phyloP scores from a whole-genome alignment of 371 early-diverging fungal species.

The Syncephalis plumigaleata region DNA sequence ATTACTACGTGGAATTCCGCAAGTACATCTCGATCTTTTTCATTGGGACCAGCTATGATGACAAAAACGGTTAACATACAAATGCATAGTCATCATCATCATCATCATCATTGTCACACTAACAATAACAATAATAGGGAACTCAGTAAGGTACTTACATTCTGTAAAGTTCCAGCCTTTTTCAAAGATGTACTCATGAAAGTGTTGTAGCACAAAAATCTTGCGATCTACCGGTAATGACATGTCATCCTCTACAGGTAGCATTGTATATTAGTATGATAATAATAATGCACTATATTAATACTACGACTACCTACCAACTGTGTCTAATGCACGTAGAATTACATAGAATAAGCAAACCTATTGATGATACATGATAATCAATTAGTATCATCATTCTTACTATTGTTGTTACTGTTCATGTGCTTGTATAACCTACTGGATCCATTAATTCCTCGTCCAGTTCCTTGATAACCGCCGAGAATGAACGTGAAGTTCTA shows the following conservation, averaged over 20 bases:
- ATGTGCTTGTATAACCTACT: conserved; percentile 19
- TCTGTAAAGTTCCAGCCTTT: conserved; percentile 45
- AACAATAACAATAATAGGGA: too few species aligned
- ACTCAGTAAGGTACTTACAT: too few species aligned
- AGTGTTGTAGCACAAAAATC: conserved; percentile 47
- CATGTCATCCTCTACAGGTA: conserved; percentile 85
- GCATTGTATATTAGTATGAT: neutral
- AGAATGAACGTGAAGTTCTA: conserved; percentile 88
- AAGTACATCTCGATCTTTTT: conserved; percentile 82
- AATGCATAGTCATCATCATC: neutral
- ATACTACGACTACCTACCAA: conserved; percentile 27
- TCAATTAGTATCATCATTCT: neutral
- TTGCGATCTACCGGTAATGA: conserved; percentile 47
- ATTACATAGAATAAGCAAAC: conserved; percentile 84
- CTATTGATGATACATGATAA: conserved; percentile 15
- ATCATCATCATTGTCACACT: neutral
- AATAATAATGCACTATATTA: neutral
- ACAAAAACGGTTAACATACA: too few species aligned
- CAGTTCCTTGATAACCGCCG: conserved; percentile 86
- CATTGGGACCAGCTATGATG: conserved; percentile 77
- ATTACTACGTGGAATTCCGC: conserved; percentile 81
- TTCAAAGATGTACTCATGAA: conserved; percentile 62
- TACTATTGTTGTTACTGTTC: neutral
- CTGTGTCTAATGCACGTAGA: conserved; percentile 89
- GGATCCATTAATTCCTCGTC: conserved; percentile 73